Conservation (phyloP, 1,139 yeast genomes). For the Yamadazyma sp. region DNA sequence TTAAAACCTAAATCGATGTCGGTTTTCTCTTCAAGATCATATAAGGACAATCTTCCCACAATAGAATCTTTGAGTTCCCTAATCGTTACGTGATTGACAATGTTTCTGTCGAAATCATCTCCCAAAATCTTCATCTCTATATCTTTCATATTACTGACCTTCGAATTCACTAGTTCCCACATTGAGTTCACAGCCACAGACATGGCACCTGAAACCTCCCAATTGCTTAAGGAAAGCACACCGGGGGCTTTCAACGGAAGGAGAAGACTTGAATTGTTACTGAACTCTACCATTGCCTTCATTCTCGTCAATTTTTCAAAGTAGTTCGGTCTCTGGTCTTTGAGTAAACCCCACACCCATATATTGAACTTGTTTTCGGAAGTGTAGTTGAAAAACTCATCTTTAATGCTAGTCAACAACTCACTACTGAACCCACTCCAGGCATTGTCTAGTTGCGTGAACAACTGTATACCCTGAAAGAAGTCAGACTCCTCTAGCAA, state of each 20-base stretch:
- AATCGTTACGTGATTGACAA: slow-evolving; percentile 27
- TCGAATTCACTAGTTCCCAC: slow-evolving; percentile 37
- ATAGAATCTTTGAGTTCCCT: slow-evolving; percentile 6
- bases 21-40: slow-evolving; percentile 4
- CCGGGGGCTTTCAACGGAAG: slow-evolving; percentile 44
- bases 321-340: slow-evolving; percentile 6
- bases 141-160: slow-evolving; percentile 27
- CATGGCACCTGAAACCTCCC: slow-evolving; percentile 42
- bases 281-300: slow-evolving; percentile 43
- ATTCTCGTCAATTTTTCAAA: slow-evolving; percentile 41
- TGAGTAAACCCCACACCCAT: slow-evolving; percentile 37
- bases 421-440: slow-evolving; percentile 81
- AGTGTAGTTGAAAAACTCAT: slow-evolving; percentile 69
- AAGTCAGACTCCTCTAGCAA: slow-evolving; percentile 77
- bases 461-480: slow-evolving; percentile 66
- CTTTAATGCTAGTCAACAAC: slow-evolving; percentile 55
- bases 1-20: slow-evolving; percentile 16
- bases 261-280: slow-evolving; percentile 47
- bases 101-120: slow-evolving; percentile 30
- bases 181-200: slow-evolving; percentile 35
- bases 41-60: slow-evolving; percentile 9
- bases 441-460: slow-evolving; percentile 68
- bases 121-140: slow-evolving; percentile 32
- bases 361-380: slow-evolving; percentile 38
- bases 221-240: slow-evolving; percentile 16